Conservation (phyloP, 352 stramenopile genomes). For the Phytophthora pisi region DNA sequence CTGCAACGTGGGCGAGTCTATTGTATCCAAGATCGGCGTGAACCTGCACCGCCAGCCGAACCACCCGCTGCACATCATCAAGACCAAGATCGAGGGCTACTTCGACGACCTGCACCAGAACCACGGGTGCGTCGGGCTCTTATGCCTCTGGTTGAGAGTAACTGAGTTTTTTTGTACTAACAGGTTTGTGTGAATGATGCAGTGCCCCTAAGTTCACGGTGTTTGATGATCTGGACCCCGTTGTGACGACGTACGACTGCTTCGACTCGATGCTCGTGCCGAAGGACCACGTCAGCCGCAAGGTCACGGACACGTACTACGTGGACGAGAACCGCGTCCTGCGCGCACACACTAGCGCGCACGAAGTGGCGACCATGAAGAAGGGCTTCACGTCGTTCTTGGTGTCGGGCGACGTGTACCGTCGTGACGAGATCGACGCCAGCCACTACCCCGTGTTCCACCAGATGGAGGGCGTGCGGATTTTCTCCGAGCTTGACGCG, state of each 20-base stretch:
- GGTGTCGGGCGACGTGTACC: slow-evolving; percentile 96
- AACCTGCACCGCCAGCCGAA: slow-evolving; percentile 87
- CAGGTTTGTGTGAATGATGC: not conserved
- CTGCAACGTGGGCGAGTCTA: slow-evolving; percentile 89
- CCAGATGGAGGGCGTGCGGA: slow-evolving; percentile 98
- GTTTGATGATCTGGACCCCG: slow-evolving; percentile 87
- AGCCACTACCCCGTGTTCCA: slow-evolving; percentile 99
- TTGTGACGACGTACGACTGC: slow-evolving; percentile 89
- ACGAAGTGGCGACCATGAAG: slow-evolving; percentile 93
- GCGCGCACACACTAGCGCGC: slow-evolving; percentile 91
- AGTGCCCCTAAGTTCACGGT: slow-evolving; percentile 81
- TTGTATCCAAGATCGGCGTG: slow-evolving; percentile 88
- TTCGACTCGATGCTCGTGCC: slow-evolving; percentile 94
- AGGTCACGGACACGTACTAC: slow-evolving; percentile 92
- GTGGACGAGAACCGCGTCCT: slow-evolving; percentile 82
- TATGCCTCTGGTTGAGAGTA: not conserved
- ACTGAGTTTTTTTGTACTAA: not conserved
- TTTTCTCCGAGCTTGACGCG: slow-evolving; percentile 89
- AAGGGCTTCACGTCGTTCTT: slow-evolving; percentile 92
- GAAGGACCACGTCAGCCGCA: slow-evolving; percentile 89
- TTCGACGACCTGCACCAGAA: slow-evolving; percentile 77
- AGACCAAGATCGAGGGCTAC: slow-evolving; percentile 92
- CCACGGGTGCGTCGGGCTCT: slow-evolving; percentile 45
- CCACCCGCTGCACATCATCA: slow-evolving; percentile 94
- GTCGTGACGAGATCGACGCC: slow-evolving; percentile 98